phyloP scores from a whole-genome alignment of 1,284 basidiomycete species.

The Tremellales sp. region DNA sequence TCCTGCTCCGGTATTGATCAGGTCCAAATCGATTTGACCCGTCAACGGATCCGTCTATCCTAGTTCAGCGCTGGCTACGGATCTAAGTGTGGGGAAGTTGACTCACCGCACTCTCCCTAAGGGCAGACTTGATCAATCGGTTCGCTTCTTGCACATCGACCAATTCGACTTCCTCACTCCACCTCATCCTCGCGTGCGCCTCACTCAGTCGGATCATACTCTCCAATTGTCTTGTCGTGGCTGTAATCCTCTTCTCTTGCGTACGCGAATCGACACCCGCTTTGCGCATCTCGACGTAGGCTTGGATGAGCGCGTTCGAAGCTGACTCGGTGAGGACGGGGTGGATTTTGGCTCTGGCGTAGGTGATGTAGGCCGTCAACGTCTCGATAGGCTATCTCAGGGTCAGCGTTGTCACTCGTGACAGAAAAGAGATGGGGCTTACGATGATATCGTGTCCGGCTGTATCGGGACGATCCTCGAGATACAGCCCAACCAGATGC shows the following conservation, averaged over 20 bases:
- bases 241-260: conserved; percentile 90
- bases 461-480: conserved; percentile 78
- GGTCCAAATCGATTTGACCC: conserved; percentile 84
- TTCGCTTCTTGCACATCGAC: conserved; percentile 86
- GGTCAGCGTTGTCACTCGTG: neutral
- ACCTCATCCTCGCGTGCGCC: conserved; percentile 93
- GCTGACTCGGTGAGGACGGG: conserved; percentile 87
- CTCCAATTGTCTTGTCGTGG: conserved; percentile 94
- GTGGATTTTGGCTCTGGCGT: conserved; percentile 81
- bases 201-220: conserved; percentile 97
- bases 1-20: conserved; percentile 91
- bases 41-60: conserved; percentile 81
- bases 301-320: conserved; percentile 73
- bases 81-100: neutral
- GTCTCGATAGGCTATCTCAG: conserved; percentile 74
- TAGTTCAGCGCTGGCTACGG: neutral
- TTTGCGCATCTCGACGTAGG: conserved; percentile 91
- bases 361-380: conserved; percentile 91
- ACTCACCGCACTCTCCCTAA: conserved; percentile 73
- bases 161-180: conserved; percentile 77
- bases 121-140: conserved; percentile 89
- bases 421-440: conserved; percentile 33
- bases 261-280: conserved; percentile 83
- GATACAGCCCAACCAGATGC: conserved; percentile 87
- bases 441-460: conserved; percentile 73